Percentiles rank a stretch among this genome's conserved stretches.
Conservation (phyloP, 2,329 filamentous ascomycete genomes). For the Epichloe hybrida region DNA sequence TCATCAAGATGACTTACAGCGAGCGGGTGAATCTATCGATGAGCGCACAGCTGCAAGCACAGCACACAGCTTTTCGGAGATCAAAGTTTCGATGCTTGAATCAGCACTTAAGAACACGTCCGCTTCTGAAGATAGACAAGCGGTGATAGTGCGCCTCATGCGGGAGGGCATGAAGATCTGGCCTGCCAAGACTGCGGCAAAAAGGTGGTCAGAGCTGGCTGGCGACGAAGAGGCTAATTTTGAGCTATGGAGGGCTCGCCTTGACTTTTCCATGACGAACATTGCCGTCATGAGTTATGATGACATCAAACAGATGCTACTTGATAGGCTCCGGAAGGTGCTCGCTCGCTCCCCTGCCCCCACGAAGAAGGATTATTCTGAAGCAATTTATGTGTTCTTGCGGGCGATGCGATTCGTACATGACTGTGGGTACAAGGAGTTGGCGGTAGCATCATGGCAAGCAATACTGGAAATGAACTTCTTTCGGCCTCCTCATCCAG, state of each 20-base stretch:
- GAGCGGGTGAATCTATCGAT: conserved; percentile 29
- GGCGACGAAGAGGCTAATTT: conserved; percentile 25
- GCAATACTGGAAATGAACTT: conserved; percentile 61
- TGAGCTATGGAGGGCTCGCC: conserved; percentile 57
- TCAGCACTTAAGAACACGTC: conserved; percentile 52
- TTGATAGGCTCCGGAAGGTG: conserved; percentile 31
- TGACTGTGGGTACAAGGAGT: conserved; percentile 66
- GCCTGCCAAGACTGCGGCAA: conserved; percentile 46
- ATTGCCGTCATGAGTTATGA: conserved; percentile 57
- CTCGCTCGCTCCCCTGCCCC: conserved; percentile 5
- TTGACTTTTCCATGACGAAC: conserved; percentile 60
- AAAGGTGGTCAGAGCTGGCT: conserved; percentile 48
- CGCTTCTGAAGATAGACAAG: conserved; percentile 35
- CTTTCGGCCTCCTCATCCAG: conserved; percentile 26
- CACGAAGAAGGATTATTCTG: conserved; percentile 9
- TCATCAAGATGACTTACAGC: conserved; percentile 59
- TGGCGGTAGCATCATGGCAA: conserved; percentile 73
- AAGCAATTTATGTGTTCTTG: conserved; percentile 55
- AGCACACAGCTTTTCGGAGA: conserved; percentile 55
- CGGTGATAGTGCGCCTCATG: conserved; percentile 56
- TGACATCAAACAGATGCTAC: conserved; percentile 43
- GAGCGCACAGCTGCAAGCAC: conserved; percentile 44
- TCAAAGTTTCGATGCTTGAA: conserved; percentile 69
- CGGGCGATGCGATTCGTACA: conserved; percentile 60
- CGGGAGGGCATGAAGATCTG: conserved; percentile 62